Percentiles rank a stretch among this genome's conserved stretches.
Conservation (phyloP, 352 stramenopile species). For the Thalassiosira livingstoniorum region DNA sequence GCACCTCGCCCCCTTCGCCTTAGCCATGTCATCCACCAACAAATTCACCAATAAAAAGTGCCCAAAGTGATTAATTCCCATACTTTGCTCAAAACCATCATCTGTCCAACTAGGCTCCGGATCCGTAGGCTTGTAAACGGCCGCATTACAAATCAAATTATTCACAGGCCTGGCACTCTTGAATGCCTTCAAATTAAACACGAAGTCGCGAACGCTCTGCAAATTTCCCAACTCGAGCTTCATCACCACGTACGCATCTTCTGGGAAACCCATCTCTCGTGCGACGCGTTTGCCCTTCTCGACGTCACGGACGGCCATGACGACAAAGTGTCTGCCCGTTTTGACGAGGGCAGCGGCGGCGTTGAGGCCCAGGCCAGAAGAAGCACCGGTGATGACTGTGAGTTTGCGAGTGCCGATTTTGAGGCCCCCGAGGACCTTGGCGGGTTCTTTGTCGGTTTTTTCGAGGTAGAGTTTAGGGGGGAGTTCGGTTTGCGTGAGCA, state of each 20-base stretch:
- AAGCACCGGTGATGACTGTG: constrained; percentile 85
- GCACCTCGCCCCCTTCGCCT: constrained; percentile 82
- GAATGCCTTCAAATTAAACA: constrained; percentile 87
- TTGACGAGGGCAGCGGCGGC: constrained; percentile 73
- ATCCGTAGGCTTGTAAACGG: constrained; percentile 86
- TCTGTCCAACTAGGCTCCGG: constrained; percentile 87
- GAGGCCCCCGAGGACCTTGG: constrained; percentile 82
- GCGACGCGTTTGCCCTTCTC: constrained; percentile 83
- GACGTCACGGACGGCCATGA: constrained; percentile 83
- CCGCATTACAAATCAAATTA: constrained; percentile 87
- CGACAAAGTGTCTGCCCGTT: constrained; percentile 82
- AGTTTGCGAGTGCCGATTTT: constrained; percentile 84
- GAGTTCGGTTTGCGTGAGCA: constrained; percentile 66
- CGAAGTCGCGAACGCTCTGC: constrained; percentile 83
- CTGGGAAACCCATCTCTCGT: constrained; percentile 75
- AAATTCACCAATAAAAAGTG: constrained; percentile 91
- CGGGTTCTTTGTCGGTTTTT: constrained; percentile 67
- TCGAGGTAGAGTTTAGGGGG: constrained; percentile 78
- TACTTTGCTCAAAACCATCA: constrained; percentile 93
- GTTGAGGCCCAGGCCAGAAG: constrained; percentile 81
- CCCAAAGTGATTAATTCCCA: constrained; percentile 93
- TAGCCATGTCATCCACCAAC: constrained; percentile 88
- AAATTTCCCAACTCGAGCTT: constrained; percentile 84
- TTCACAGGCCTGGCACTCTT: constrained; percentile 78
- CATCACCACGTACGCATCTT: constrained; percentile 84